phyloP scores from a whole-genome alignment of 2,329 filamentous ascomycete genomes.

The Dothideomycetes sp. region DNA sequence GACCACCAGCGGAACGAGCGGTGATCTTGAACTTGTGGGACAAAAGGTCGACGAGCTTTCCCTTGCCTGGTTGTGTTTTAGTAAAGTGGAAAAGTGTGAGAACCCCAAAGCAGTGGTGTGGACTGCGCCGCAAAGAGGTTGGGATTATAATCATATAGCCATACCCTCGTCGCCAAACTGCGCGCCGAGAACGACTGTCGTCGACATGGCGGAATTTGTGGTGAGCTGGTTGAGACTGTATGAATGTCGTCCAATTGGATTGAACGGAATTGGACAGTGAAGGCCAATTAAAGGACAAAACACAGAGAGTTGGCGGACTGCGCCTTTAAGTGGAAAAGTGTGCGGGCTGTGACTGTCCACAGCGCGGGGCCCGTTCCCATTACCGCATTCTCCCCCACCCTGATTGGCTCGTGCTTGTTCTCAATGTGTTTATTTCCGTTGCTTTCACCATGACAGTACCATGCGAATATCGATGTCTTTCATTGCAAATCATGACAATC shows the following conservation, averaged over 20 bases:
- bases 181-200: constrained; percentile 50
- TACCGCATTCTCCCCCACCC: not conserved
- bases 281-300: constrained; percentile 10
- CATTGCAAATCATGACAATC: not conserved
- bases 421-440: not conserved
- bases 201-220: constrained; percentile 24
- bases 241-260: constrained; percentile 7
- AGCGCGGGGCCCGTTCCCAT: not conserved
- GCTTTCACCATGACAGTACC: not conserved
- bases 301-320: constrained; percentile 1
- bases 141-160: constrained; percentile 9
- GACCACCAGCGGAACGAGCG: constrained; percentile 51
- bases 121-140: constrained; percentile 1
- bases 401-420: not conserved
- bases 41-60: constrained; percentile 46
- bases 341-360: constrained; percentile 1
- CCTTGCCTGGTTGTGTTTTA: constrained; percentile 31
- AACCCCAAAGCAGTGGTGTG: constrained; percentile 14
- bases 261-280: constrained; percentile 13
- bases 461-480: not conserved
- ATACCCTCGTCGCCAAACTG: constrained; percentile 51
- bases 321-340: constrained; percentile 5
- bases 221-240: not conserved
- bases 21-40: constrained; percentile 44
- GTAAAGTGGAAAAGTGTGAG: constrained; percentile 14